Base-by-base conservation (phyloP, 2,329 filamentous ascomycete genomes). In the Onygenales sp. region DNA sequence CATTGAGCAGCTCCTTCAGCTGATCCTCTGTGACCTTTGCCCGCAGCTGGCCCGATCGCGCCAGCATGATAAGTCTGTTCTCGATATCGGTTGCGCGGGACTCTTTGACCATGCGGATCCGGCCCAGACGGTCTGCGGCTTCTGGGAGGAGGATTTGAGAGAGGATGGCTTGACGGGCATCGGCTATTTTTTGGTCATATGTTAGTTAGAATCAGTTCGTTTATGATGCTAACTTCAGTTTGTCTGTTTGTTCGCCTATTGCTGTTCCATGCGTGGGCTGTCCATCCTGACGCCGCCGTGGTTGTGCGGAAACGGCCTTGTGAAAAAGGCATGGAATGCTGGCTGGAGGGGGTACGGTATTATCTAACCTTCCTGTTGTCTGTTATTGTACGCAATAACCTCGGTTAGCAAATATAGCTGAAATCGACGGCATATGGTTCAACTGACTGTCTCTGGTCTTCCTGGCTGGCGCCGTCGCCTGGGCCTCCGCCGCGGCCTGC, bases 21-120 rank as follows among this genome's bases (percentile, higher is more conserved):
- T 97, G 91, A 48, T 85, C 84, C 72, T 98, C 93, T 1, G 87
- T 92, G 46, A 98, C 89, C 69, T 95, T 94, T 57, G 82, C 75
- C 52, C 89, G 78, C 63, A 98, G 77, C 76, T 97, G 93, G 27
- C 92, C 91, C 27, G 85, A 82, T 64, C 90, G 83, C 55, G 93
- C 92, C 54, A 98, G 81, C 83, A 86, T 90, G 70, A 98, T 91
- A 54, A 98, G 81, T 50, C 92, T 76, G 78, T 94, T 91, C 76
- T 98, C 93, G 54, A 98, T 83, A 65, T 96, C 90, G 57, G 80
- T 81, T 38, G 93, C 93, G 64, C 93, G 88, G 62, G 86, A 85
- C 69, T 91, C 89, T 74, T 97, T 97, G 66, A 98, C 93, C 56
- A 98, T 84, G 36, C 92, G 86, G 74, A 98, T 97, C 60, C 93